A percentile compares a stretch with the other conserved stretches of the same genome.
These are phyloP conservation scores for Fusarium marasasianum DNA, from an alignment of 2,329 filamentous ascomycete genomes.

Conservation along the genomic window DNA sequence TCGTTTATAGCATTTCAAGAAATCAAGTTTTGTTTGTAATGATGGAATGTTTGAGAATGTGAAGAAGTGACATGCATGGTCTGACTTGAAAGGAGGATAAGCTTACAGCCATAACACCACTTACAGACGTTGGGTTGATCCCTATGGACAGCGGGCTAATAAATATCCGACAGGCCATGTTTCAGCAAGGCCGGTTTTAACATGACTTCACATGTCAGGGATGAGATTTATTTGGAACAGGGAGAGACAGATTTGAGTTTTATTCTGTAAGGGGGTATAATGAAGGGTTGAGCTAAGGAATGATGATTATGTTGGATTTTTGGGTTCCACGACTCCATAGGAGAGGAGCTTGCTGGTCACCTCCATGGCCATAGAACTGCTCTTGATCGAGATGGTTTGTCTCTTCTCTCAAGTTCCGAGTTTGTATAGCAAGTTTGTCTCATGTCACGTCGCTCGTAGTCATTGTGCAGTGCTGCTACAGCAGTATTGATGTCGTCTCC, in stretches of 20 bases:
- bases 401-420: neutral
- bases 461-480: neutral
- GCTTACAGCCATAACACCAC: neutral
- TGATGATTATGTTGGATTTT: neutral
- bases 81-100: slow-evolving; percentile 16
- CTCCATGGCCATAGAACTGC: neutral
- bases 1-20: slow-evolving; percentile 17
- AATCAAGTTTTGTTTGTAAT: neutral
- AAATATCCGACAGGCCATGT: slow-evolving; percentile 13
- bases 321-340: neutral
- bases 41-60: neutral
- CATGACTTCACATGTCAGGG: neutral
- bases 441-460: neutral
- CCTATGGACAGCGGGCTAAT: slow-evolving; percentile 26
- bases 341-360: neutral
- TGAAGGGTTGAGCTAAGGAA: neutral
- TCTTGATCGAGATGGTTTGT: neutral
- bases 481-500: neutral
- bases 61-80: neutral
- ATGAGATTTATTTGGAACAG: neutral
- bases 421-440: neutral
- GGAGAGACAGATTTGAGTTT: neutral
- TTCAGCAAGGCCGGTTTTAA: slow-evolving; percentile 9
- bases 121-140: neutral
- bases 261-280: neutral